Base-by-base conservation (phyloP, 2,329 filamentous ascomycete genomes). In the Clonostachys chloroleuca region DNA sequence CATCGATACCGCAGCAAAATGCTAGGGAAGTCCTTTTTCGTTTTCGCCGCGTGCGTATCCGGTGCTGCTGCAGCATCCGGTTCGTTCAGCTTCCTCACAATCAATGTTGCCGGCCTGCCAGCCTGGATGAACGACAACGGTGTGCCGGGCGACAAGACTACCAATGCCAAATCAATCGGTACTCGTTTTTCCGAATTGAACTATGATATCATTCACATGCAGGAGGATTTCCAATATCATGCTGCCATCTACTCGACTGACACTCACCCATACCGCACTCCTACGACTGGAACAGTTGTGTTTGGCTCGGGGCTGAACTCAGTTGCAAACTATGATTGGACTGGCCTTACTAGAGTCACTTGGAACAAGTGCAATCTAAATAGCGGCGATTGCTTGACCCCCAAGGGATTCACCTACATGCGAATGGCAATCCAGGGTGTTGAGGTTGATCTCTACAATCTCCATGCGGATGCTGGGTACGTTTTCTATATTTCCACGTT, bases 141-240 rank as follows among this genome's bases (percentile, higher is more conserved):
- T 5, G 75, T 84, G 3, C 73, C 79, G 3, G 82, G 83, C 20
- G 77, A 84, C 61, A 86, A 86, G 64, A 65, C 68, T 1, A 70
- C 68, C 7, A 86, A 86, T 61, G 70, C 81, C 2, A 66, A 66
- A 10, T 60, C 64, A 33, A 84, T 86, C 44, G 83, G 83, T 1
- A 58, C 69, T 5, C 68, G 75, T 45, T 79, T 87, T 54, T 66
- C 76, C 6, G 52, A 77, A 56, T 77, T 82, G 49, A 72, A 65
- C 47, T 83, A 80, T 63, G 80, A 83, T 53, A 64, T 87, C 30
- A 80, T 86, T 57, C 73, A 87, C 52, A 67, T 84, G 14, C 84
- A 87, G 59, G 84, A 86, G 69, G 81, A 86, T 59, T 86, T 86
- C 70, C 84, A 84, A 64, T 87, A 80, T 62, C 82, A 87, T 54